phyloP scores from a whole-genome alignment of 257 asterid species.

The Euphrasia confusa region DNA sequence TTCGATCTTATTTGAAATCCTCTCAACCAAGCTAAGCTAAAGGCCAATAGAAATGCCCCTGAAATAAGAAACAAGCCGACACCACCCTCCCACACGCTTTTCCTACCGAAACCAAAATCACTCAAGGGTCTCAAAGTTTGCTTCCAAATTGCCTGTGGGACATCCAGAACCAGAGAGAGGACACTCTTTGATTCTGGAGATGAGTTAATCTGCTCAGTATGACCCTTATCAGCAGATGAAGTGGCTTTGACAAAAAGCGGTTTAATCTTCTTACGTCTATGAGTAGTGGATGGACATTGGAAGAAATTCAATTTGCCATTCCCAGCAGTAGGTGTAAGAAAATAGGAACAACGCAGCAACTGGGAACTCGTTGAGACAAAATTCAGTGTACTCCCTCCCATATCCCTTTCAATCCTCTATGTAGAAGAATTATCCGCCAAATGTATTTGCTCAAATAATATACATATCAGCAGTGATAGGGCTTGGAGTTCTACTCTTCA shows the following conservation, averaged over 20 bases:
- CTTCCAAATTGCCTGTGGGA: slow-evolving; percentile 70
- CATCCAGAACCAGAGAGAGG: slow-evolving; percentile 51
- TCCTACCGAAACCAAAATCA: slow-evolving; percentile 91
- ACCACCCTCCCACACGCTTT: slow-evolving; percentile 99
- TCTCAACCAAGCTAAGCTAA: slow-evolving; percentile 93
- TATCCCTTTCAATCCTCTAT: slow-evolving; percentile 23
- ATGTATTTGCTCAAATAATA: slow-evolving; percentile 7
- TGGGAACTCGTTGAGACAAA: slow-evolving; percentile 34
- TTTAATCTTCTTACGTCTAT: slow-evolving; percentile 31
- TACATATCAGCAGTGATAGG: slow-evolving; percentile 14
- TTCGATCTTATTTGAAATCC: slow-evolving; percentile 83
- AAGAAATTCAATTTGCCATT: slow-evolving; percentile 33
- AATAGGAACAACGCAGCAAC: slow-evolving; percentile 32
- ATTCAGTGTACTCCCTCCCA: slow-evolving; percentile 50
- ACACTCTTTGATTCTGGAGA: slow-evolving; percentile 46
- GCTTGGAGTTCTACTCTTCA: slow-evolving; percentile 3
- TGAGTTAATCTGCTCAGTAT: slow-evolving; percentile 33
- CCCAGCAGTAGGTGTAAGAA: slow-evolving; percentile 30
- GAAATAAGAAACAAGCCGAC: slow-evolving; percentile 90
- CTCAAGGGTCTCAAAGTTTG: slow-evolving; percentile 77
- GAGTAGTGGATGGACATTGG: slow-evolving; percentile 35
- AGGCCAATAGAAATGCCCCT: slow-evolving; percentile 69
- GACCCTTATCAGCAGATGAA: slow-evolving; percentile 42
- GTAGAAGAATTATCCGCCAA: neutral
- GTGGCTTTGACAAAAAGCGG: slow-evolving; percentile 35